Conservation (phyloP, 2,329 filamentous ascomycete genomes). For the Aspergillus brasiliensis region DNA sequence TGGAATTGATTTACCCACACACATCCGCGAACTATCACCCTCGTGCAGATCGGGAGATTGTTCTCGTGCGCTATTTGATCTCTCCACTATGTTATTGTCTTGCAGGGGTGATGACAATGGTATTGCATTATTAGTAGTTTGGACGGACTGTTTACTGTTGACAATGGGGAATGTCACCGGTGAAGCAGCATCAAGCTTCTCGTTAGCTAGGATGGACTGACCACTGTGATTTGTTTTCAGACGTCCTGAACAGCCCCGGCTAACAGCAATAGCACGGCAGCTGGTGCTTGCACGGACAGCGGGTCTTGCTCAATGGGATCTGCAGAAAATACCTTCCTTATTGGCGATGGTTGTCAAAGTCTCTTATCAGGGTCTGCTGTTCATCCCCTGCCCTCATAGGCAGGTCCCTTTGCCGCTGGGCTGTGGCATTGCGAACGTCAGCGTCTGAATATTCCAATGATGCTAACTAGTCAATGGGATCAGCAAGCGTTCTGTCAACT, state of each 20-base stretch:
- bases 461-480: neutral
- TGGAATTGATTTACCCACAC: neutral
- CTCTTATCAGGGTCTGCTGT: neutral
- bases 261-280: neutral
- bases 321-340: neutral
- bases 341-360: neutral
- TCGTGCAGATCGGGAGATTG: too few species aligned
- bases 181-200: too few species aligned
- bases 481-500: neutral
- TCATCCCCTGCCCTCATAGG: neutral
- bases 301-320: neutral
- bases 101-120: too few species aligned
- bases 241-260: neutral
- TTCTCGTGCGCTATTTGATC: too few species aligned
- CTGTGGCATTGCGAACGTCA: neutral
- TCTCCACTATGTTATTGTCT: too few species aligned
- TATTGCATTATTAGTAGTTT: too few species aligned
- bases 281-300: neutral
- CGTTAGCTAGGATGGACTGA: too few species aligned
- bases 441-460: neutral
- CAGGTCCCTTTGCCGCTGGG: neutral
- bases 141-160: too few species aligned
- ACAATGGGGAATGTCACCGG: rapidly evolving
- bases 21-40: too few species aligned
- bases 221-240: too few species aligned